phyloP scores from a whole-genome alignment of 2,329 filamentous ascomycete genomes.

The Didymella lethalis region DNA sequence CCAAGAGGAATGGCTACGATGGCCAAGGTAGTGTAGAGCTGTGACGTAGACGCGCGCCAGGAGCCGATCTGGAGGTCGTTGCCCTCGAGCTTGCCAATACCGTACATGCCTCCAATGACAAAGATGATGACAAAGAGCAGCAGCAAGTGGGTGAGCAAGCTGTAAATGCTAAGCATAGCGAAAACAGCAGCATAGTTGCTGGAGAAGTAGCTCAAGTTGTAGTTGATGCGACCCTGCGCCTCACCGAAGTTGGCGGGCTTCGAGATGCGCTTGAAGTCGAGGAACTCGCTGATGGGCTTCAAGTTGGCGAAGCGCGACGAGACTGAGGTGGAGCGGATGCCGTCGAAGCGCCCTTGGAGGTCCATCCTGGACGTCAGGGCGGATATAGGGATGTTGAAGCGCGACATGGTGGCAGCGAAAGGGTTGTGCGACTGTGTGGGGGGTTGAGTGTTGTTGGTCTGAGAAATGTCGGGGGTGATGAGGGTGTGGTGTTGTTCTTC shows the following conservation, averaged over 20 bases:
- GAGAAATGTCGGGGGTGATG: constrained; percentile 30
- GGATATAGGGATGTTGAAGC: constrained; percentile 92
- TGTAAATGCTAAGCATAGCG: constrained; percentile 94
- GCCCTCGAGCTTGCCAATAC: constrained; percentile 89
- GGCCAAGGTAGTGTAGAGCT: constrained; percentile 90
- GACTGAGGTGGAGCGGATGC: constrained; percentile 80
- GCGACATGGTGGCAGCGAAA: constrained; percentile 67
- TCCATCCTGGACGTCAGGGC: constrained; percentile 90
- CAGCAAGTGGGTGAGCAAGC: constrained; percentile 83
- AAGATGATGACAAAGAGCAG: constrained; percentile 94
- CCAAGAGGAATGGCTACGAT: constrained; percentile 84
- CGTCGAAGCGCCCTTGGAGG: constrained; percentile 82
- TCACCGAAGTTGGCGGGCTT: constrained; percentile 93
- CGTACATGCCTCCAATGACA: constrained; percentile 84
- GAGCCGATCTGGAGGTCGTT: constrained; percentile 86
- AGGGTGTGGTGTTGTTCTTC: constrained; percentile 41
- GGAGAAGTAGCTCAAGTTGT: constrained; percentile 96
- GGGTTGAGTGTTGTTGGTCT: constrained; percentile 18
- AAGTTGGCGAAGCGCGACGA: constrained; percentile 89
- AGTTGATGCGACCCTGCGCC: constrained; percentile 91
- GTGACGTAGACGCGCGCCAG: constrained; percentile 83
- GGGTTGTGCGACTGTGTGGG: constrained; percentile 3
- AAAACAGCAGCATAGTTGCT: constrained; percentile 98
- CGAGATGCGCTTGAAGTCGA: constrained; percentile 93
- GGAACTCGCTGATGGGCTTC: constrained; percentile 88